Base-by-base conservation (phyloP, 495 filamentous ascomycete genomes). In the Aspergillus heteromorphus region DNA sequence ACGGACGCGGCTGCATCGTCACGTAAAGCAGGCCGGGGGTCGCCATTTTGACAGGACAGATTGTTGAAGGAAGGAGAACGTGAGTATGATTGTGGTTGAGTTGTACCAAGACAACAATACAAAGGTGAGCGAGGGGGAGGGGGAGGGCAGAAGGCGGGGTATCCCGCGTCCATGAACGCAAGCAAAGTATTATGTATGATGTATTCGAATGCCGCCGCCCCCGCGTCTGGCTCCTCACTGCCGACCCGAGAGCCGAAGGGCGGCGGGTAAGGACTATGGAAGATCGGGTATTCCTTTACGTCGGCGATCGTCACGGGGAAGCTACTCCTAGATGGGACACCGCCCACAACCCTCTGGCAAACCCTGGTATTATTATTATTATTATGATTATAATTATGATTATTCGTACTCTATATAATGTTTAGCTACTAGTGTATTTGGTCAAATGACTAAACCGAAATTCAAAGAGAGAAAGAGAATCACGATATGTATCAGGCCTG, bases 1-100 rank as follows among this genome's bases (percentile, higher is more conserved):
- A 78, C 56, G 75, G 73, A 57, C 76, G 73, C 58, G 86, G 87
- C 64, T 88, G 82, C 87, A 89, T 90, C 20, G 86, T 89, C 64
- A 90, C 87, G 62, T 84, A 89, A 61, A 91, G 82, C 58, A 88
- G 80, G 40, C 87, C 87, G 16, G 84, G 62, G 25, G 71, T 71
- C 49, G 66, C 66, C 72, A 75, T 75, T 45, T 41, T 70, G 63
- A 49, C 38, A 42, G 45, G 40, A 20, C 23, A 13, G 8, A 11
- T 51, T 40, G n/a, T n/a, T 18, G 9, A 23, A 43, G 27, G 16
- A 0, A 40, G 14, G 17, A 14, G 40, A n/a, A n/a, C n/a, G n/a
- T n/a, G n/a, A n/a, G n/a, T n/a, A n/a, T n/a, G n/a, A n/a, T n/a
- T n/a, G n/a, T n/a, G n/a, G n/a, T n/a, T n/a, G n/a, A n/a, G n/a